A percentile compares a stretch with the other conserved stretches of the same genome.
These are phyloP conservation scores for Patellifolia procumbens DNA, from an alignment of 179 eudicot species.

Conservation along the genomic window DNA sequence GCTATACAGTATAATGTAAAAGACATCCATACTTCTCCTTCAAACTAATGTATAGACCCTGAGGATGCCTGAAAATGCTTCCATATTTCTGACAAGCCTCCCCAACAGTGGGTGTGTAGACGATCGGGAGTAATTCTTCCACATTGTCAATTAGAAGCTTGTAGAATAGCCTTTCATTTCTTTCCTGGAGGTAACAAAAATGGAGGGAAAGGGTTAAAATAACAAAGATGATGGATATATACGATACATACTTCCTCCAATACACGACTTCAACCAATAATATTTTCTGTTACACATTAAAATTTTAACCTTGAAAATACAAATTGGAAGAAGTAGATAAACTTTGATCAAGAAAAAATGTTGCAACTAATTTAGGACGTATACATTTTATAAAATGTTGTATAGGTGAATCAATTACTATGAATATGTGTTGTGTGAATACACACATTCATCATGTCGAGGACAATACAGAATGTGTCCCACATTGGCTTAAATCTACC, in stretches of 20 bases:
- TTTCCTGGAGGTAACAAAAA: slow-evolving; percentile 59
- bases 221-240: background rate
- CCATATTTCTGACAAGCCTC: slow-evolving; percentile 99
- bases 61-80: slow-evolving; percentile 83
- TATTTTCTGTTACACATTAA: too few species aligned
- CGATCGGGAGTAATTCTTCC: slow-evolving; percentile 91
- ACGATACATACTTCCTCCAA: too few species aligned
- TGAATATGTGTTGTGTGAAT: too few species aligned
- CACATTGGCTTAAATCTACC: too few species aligned
- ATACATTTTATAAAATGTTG: too few species aligned
- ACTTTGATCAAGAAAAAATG: too few species aligned
- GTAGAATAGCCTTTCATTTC: slow-evolving; percentile 92
- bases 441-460: background rate
- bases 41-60: slow-evolving; percentile 89
- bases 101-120: slow-evolving; percentile 94
- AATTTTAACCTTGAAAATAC: too few species aligned
- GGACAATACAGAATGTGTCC: background rate
- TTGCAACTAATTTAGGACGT: too few species aligned
- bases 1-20: background rate
- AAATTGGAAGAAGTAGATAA: too few species aligned
- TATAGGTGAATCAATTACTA: too few species aligned
- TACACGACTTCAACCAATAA: too few species aligned
- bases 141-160: slow-evolving; percentile 95
- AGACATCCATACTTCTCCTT: slow-evolving; percentile 72
- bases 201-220: background rate